A percentile compares a stretch with the other conserved stretches of the same genome.
These are phyloP conservation scores for Tetrahymena borealis DNA, from an alignment of 73 alveolate species.

Conservation along the genomic window DNA sequence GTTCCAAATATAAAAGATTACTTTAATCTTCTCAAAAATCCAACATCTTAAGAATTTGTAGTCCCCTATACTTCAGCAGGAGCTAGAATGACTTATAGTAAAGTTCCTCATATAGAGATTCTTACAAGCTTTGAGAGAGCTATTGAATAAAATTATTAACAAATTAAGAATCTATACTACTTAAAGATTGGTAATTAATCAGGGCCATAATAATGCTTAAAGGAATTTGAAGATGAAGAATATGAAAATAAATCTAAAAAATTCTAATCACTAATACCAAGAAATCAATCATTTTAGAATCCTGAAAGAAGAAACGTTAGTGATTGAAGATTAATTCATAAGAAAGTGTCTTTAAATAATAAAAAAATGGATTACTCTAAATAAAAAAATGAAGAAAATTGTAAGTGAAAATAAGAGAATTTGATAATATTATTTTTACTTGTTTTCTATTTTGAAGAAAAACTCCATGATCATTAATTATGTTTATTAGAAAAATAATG, in stretches of 20 bases:
- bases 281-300: background rate
- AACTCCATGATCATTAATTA: too few relatives aligned
- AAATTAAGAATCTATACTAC: background rate
- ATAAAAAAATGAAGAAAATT: too few relatives aligned
- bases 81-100: background rate
- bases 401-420: too few relatives aligned
- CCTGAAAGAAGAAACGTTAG: background rate
- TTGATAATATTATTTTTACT: too few relatives aligned
- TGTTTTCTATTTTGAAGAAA: too few relatives aligned
- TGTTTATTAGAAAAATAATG: too few relatives aligned
- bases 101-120: background rate
- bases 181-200: background rate
- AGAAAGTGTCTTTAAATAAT: too few relatives aligned
- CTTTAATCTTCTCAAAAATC: conserved; percentile 47
- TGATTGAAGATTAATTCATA: background rate
- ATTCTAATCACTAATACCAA: background rate
- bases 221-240: background rate
- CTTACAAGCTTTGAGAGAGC: background rate
- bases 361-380: too few relatives aligned
- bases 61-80: background rate
- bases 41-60: background rate
- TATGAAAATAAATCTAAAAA: background rate
- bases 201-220: background rate
- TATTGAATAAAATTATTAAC: background rate
- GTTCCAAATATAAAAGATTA: conserved; percentile 36